phyloP scores from a whole-genome alignment of 176 grass and related monocot genomes.

The Puya raimondii region DNA sequence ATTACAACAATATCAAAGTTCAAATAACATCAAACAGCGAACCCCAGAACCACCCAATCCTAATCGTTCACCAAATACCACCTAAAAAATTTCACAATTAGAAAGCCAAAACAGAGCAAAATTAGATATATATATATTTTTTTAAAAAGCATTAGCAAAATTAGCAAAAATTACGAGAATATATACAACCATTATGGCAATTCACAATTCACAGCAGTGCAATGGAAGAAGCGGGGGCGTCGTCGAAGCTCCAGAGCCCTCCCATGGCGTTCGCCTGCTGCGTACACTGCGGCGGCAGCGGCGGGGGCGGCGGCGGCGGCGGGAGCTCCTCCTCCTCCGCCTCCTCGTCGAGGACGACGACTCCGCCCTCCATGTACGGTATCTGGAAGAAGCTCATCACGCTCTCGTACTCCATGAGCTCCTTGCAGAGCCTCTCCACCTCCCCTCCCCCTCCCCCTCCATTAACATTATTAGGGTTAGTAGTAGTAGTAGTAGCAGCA shows the following conservation, averaged over 20 bases:
- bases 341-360: not conserved
- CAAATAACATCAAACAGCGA: no score
- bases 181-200: no score
- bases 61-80: no score
- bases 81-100: no score
- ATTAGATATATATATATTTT: no score
- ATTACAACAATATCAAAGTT: no score
- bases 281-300: not conserved
- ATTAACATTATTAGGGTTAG: not conserved
- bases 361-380: conserved; percentile 80
- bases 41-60: no score
- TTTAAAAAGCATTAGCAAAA: no score
- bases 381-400: conserved; percentile 83
- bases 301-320: conserved; percentile 1
- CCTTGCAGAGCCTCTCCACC: conserved; percentile 66
- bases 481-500: no score
- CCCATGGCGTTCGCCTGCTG: conserved; percentile 2
- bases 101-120: no score
- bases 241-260: conserved; percentile 60
- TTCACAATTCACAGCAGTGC: no score
- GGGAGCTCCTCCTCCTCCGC: conserved; percentile 1
- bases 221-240: conserved; percentile 16
- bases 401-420: conserved; percentile 79
- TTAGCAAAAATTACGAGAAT: no score
- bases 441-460: conserved; percentile 6